Evolutionary conservation across 345 rosid genomes (phyloP).

Genomic region (Aurinia saxatilis): DNA sequence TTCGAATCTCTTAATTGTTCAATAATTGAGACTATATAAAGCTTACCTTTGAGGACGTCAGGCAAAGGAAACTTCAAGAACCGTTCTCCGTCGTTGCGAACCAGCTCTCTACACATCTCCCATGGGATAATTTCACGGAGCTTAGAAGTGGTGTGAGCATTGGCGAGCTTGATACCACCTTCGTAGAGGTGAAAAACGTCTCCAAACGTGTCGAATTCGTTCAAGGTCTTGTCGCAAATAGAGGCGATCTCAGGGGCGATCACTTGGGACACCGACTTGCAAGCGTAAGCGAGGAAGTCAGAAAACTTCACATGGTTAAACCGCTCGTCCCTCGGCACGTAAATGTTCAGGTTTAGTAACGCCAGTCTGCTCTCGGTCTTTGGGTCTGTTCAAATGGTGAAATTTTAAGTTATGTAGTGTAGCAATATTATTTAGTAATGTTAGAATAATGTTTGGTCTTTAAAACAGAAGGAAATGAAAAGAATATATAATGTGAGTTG

Average conservation of each 20-base stretch:
- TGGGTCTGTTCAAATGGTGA: constrained; percentile 42
- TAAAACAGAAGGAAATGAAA: too few species aligned
- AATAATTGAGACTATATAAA: background rate
- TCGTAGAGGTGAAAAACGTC: constrained; percentile 68
- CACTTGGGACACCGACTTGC: constrained; percentile 63
- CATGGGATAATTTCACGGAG: constrained; percentile 64
- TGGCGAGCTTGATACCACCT: constrained; percentile 49
- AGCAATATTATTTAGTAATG: too few species aligned
- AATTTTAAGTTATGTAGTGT: background rate
- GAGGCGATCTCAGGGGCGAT: constrained; percentile 59
- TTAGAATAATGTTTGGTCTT: too few species aligned
- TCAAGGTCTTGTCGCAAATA: constrained; percentile 61
- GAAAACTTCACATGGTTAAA: constrained; percentile 76
- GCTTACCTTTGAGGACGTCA: constrained; percentile 72
- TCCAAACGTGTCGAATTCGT: constrained; percentile 73
- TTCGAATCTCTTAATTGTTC: too few species aligned
- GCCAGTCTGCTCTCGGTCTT: constrained; percentile 60
- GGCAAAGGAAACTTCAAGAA: constrained; percentile 73
- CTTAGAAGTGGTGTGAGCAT: constrained; percentile 27
- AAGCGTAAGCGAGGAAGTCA: constrained; percentile 74
- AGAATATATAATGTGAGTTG: too few species aligned
- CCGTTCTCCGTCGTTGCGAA: constrained; percentile 70
- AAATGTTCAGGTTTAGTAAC: constrained; percentile 59
- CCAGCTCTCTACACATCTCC: constrained; percentile 84
- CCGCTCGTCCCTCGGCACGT: constrained; percentile 88